Percentiles rank a stretch among this genome's conserved stretches.
Conservation (phyloP, 495 filamentous ascomycete species). For the Pseudoneurospora amorphoporcata region DNA sequence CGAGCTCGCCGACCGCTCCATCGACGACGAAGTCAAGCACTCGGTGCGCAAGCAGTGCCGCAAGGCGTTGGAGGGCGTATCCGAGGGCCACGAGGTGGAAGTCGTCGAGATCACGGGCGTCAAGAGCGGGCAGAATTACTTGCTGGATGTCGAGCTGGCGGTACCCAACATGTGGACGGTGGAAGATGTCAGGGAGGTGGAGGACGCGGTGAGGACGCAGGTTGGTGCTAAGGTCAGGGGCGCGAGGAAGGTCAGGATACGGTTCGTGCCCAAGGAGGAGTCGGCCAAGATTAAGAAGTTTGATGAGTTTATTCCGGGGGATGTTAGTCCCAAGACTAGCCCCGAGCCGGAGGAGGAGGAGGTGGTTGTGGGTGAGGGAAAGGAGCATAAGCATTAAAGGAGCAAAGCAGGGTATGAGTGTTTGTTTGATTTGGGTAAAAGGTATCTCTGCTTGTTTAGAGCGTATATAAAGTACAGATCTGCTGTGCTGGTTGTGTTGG, state of each 20-base stretch:
- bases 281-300: constrained; percentile 47
- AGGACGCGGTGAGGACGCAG: constrained; percentile 56
- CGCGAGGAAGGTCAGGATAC: constrained; percentile 66
- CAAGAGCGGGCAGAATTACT: constrained; percentile 90
- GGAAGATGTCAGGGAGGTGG: constrained; percentile 53
- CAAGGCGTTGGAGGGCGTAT: constrained; percentile 44
- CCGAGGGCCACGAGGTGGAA: constrained; percentile 42
- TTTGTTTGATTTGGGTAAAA: neutral
- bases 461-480: neutral
- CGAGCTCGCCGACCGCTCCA: constrained; percentile 80
- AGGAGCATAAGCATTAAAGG: constrained; percentile 7
- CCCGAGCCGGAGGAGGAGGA: constrained; percentile 55
- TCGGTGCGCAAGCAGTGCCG: constrained; percentile 54
- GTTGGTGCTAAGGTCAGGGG: constrained; percentile 70
- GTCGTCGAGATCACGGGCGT: constrained; percentile 67
- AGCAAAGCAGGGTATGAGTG: neutral
- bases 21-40: constrained; percentile 70
- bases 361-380: neutral
- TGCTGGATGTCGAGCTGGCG: constrained; percentile 77
- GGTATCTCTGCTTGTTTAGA: neutral
- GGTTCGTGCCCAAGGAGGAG: constrained; percentile 59
- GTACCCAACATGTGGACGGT: constrained; percentile 66
- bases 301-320: constrained; percentile 69
- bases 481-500: neutral
- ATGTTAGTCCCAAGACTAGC: constrained; percentile 50